Percentiles rank a stretch among this genome's conserved stretches.
Evolutionary conservation across 257 asterid species (phyloP).

Genomic region (Scutellaria baicalensis): DNA sequence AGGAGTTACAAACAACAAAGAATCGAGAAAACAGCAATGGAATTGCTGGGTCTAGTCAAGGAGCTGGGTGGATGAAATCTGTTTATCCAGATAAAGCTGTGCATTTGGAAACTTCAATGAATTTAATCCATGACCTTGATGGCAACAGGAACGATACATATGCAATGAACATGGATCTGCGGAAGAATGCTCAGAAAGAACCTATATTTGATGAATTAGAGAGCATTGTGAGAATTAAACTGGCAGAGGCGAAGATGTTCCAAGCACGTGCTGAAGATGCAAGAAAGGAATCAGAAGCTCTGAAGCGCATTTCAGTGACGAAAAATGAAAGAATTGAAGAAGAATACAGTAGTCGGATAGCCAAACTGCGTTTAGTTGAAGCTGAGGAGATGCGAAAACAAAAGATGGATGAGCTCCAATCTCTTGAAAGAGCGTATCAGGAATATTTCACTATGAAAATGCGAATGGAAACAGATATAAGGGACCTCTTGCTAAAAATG

Average conservation of each 20-base stretch:
- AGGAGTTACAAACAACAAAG: slow-evolving; percentile 35
- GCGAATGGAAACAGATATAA: slow-evolving; percentile 89
- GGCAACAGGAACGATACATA: slow-evolving; percentile 35
- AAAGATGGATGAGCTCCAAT: slow-evolving; percentile 73
- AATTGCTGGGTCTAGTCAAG: slow-evolving; percentile 52
- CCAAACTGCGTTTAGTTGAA: slow-evolving; percentile 64
- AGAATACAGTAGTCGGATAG: slow-evolving; percentile 54
- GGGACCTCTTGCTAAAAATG: slow-evolving; percentile 84
- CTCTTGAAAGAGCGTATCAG: slow-evolving; percentile 61
- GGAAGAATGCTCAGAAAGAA: slow-evolving; percentile 32
- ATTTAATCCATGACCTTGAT: slow-evolving; percentile 35
- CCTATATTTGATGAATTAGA: slow-evolving; percentile 79
- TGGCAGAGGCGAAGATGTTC: slow-evolving; percentile 90
- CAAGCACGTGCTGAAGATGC: slow-evolving; percentile 92
- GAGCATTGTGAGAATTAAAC: slow-evolving; percentile 84
- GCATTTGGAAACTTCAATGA: slow-evolving; percentile 41
- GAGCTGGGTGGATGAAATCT: slow-evolving; percentile 55
- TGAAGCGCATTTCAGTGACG: slow-evolving; percentile 54
- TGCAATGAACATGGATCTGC: slow-evolving; percentile 31
- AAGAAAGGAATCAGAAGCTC: slow-evolving; percentile 78
- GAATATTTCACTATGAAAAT: slow-evolving; percentile 79
- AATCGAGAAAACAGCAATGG: slow-evolving; percentile 45
- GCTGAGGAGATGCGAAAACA: slow-evolving; percentile 92
- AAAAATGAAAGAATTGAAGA: slow-evolving; percentile 77
- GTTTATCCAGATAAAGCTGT: slow-evolving; percentile 39